Evolutionary conservation across 805 yeast species (phyloP), one percentile per base, ranked within the genome.

Genomic region (Spathaspora girioi): DNA sequence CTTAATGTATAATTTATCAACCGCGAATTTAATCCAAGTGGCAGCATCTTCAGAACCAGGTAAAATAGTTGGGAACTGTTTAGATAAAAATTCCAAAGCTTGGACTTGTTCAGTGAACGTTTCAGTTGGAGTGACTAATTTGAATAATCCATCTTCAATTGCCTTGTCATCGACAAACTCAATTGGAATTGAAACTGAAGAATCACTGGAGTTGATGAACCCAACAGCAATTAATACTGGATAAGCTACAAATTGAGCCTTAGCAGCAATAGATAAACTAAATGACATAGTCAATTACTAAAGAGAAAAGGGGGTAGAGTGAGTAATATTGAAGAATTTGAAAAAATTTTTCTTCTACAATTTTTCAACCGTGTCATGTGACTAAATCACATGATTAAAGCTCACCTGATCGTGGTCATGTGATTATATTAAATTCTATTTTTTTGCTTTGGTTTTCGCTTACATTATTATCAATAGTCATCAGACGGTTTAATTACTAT

Each of bases 211-310:
- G 70, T 89, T 88, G 61, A 86, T 83, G 47, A 87, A 78, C 19
- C 86, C 84, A 43, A 91, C 88, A 43, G 96, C 96, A 59, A 89
- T 83, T 54, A 91, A 71, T 15, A 84, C 82, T 5, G 89, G 80
- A 66, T 89, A 93, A 27, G 93, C 94, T 52, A 89, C 86, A 47
- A 80, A 77, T 17, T 89, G 89, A 5, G 97, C 96, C 76, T 90
- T 92, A 50, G 89, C 90, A 52, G 96, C 96, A 57, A 92, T 71
- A 52, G 84, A 78, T 55, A 92, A 75, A 29, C 70, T 63, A 50
- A 75, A 71, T 64, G 81, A 70, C 79, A 70, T 75, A 44, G 15
- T 45, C 15, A 26, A 19, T 14, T 20, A 29, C 32, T n/a, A 23
- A 43, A 43, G 38, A 5, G 26, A 32, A 31, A 43, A 42, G 27